Evolutionary conservation across 257 asterid species (phyloP), one percentile per base, ranked within the genome.

Genomic region (Lavandula angustifolia): DNA sequence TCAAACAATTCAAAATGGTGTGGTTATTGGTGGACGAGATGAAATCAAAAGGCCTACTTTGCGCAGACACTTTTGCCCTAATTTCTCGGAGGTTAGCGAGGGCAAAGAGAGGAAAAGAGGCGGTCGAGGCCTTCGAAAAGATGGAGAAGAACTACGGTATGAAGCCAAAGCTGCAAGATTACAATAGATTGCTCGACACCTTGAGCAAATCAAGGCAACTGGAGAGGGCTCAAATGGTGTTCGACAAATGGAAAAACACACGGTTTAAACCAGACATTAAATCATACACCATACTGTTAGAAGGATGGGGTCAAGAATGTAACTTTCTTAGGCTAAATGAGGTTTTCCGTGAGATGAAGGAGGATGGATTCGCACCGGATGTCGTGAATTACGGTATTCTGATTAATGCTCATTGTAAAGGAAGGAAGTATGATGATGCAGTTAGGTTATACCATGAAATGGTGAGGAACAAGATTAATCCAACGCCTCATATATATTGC

Each of bases 401-500:
- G 67, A 85, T 92, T 50, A 66, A 85, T 56, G 88, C 91, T 42
- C 68, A 80, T 56, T 89, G 96, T 62, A 89, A 81, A 78, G 82
- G 79, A 10, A 85, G 65, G 48, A 82, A 66, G 73, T 76, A 73
- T 8, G 75, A 80, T 29, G 75, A 79, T 17, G 98, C 95, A 0
- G 37, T 85, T 34, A 78, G 60, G 11, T 33, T 82, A 66, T 92
- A 75, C 68, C 32, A 27, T 0, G 87, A 89, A 73, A 85, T 88
- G 95, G 86, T 76, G 48, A 43, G 68, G 66, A 79, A 83, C 71
- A 76, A 76, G 42, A 69, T 87, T 6, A 73, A 78, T 69, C 81
- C 81, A 41, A 81, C 95, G 0, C 92, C 96, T 76, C 98, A 89
- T 66, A 78, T 89, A 7, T 92, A 87, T 54, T 92, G 96, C 35